Percentiles rank a stretch among this genome's conserved stretches.
Evolutionary conservation across 1,139 yeast genomes (phyloP).

Genomic region (Kodamaea sp.): DNA sequence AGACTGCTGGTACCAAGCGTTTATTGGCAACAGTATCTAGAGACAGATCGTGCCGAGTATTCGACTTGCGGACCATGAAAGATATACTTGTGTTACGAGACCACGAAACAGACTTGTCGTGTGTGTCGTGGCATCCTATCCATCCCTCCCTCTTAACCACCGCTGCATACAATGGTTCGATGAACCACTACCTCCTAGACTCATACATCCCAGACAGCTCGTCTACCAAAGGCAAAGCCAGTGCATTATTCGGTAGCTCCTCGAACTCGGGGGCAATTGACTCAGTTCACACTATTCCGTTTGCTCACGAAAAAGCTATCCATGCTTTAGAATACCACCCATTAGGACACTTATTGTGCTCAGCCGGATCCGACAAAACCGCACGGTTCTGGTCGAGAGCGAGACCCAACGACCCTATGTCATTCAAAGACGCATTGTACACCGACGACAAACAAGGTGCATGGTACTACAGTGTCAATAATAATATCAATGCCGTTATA

Average conservation of each 20-base stretch:
- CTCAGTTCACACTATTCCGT: slow-evolving; percentile 71
- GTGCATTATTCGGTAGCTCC: slow-evolving; percentile 5
- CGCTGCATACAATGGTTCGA: slow-evolving; percentile 88
- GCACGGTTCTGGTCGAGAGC: slow-evolving; percentile 96
- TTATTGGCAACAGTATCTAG: slow-evolving; percentile 84
- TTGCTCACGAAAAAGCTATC: slow-evolving; percentile 92
- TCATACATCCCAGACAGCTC: slow-evolving; percentile 41
- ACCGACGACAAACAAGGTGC: slow-evolving; percentile 71
- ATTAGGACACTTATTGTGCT: slow-evolving; percentile 83
- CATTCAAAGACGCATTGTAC: slow-evolving; percentile 80
- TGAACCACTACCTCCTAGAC: slow-evolving; percentile 73
- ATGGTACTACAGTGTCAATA: slow-evolving; percentile 71
- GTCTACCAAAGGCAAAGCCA: slow-evolving; percentile 10
- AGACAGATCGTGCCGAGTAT: slow-evolving; percentile 84
- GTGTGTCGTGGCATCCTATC: slow-evolving; percentile 90
- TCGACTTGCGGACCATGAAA: slow-evolving; percentile 83
- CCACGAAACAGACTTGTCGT: slow-evolving; percentile 81
- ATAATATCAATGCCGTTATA: slow-evolving; percentile 60
- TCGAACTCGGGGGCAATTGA: slow-evolving; percentile 24
- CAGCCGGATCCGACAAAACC: slow-evolving; percentile 92
- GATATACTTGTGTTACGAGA: slow-evolving; percentile 73
- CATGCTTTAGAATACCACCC: slow-evolving; percentile 93
- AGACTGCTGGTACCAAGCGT: slow-evolving; percentile 65
- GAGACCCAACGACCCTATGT: slow-evolving; percentile 84
- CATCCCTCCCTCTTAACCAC: slow-evolving; percentile 79